Percentiles rank a stretch among this genome's conserved stretches.
These are phyloP conservation scores for Cutaneotrichosporon sp. DNA, from an alignment of 1,284 basidiomycete species.

Conservation along the genomic window DNA sequence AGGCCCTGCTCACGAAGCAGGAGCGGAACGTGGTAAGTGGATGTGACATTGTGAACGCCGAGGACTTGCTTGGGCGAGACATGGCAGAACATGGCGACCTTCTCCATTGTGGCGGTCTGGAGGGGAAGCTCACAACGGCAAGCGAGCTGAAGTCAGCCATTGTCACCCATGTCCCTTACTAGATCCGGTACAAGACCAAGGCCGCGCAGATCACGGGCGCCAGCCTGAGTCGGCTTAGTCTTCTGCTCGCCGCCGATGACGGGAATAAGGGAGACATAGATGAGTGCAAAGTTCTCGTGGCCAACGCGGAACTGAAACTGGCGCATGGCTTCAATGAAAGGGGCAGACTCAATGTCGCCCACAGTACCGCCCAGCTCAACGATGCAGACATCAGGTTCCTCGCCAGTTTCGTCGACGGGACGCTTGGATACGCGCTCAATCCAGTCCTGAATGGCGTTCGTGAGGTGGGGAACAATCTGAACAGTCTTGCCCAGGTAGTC, in stretches of 20 bases:
- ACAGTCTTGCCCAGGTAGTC: constrained; percentile 99
- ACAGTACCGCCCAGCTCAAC: constrained; percentile 97
- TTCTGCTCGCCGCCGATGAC: constrained; percentile 99
- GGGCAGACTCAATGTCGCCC: constrained; percentile 92
- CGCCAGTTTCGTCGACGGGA: constrained; percentile 89
- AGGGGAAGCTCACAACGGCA: constrained; percentile 70
- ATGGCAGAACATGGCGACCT: constrained; percentile 99
- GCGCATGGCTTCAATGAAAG: constrained; percentile 97
- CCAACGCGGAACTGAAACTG: constrained; percentile 99
- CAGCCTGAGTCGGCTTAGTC: constrained; percentile 98
- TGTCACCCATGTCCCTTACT: constrained; percentile 52
- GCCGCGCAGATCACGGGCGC: constrained; percentile 88
- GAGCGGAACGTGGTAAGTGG: constrained; percentile 96
- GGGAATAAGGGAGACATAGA: constrained; percentile 97
- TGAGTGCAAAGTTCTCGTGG: constrained; percentile 92
- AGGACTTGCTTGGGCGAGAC: constrained; percentile 89
- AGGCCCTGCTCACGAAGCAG: constrained; percentile 90
- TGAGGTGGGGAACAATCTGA: constrained; percentile 94
- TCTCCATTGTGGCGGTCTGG: constrained; percentile 78
- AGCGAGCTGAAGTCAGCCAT: constrained; percentile 63
- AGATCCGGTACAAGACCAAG: constrained; percentile 90
- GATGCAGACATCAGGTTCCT: constrained; percentile 94
- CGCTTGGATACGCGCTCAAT: constrained; percentile 90
- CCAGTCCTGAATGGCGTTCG: constrained; percentile 98
- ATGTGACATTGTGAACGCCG: constrained; percentile 92